These are phyloP conservation scores for Aechmea fasciata DNA, from an alignment of 176 grass and related monocot species.

Conservation along the genomic window DNA sequence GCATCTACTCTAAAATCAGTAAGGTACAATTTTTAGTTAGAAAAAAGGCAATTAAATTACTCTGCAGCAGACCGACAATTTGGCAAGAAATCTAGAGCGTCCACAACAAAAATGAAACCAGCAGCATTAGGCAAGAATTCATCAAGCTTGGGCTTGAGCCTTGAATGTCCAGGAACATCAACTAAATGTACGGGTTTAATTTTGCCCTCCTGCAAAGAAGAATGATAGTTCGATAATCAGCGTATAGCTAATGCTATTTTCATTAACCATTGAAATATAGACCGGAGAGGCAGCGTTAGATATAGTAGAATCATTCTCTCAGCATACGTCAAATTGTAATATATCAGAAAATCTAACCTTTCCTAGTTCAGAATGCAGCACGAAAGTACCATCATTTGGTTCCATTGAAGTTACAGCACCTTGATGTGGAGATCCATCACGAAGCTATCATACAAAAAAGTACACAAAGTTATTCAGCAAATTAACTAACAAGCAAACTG, in stretches of 20 bases:
- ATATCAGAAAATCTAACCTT: slow-evolving; percentile 33
- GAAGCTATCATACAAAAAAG: slow-evolving; percentile 46
- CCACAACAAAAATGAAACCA: slow-evolving; percentile 70
- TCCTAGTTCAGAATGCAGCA: slow-evolving; percentile 62
- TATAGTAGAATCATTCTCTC: background rate
- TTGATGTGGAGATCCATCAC: slow-evolving; percentile 78
- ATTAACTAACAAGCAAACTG: slow-evolving; percentile 1
- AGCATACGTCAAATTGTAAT: background rate
- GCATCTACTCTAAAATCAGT: background rate
- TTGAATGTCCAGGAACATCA: slow-evolving; percentile 92
- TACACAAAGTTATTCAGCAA: background rate
- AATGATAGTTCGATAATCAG: slow-evolving; percentile 1
- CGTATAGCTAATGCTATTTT: background rate
- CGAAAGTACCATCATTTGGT: slow-evolving; percentile 72
- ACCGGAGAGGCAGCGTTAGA: background rate
- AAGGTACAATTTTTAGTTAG: background rate
- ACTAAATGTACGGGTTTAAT: slow-evolving; percentile 64
- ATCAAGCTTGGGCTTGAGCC: slow-evolving; percentile 76
- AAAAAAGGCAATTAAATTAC: slow-evolving; percentile 32
- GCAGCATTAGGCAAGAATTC: slow-evolving; percentile 67
- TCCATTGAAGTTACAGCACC: slow-evolving; percentile 93
- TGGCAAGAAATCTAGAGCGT: slow-evolving; percentile 81
- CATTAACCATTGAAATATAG: background rate
- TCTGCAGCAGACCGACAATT: slow-evolving; percentile 74
- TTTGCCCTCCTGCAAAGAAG: slow-evolving; percentile 54